Evolutionary conservation across 345 rosid genomes (phyloP), one percentile per base, ranked within the genome.

Genomic region (Brassica incana): DNA sequence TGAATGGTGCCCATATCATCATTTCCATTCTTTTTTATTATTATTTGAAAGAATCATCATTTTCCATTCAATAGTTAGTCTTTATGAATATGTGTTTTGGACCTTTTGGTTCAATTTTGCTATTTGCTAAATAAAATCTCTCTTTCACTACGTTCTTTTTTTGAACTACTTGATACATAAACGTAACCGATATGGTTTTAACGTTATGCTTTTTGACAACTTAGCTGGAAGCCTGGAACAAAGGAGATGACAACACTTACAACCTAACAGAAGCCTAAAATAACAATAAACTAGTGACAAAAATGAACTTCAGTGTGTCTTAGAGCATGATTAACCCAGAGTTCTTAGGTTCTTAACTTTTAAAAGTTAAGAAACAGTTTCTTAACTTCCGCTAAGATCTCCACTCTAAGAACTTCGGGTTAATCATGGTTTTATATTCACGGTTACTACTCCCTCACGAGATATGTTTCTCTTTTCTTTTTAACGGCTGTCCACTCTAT

Each of bases 1-100:
- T 70, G 36, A 69, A 6, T 62, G 38, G 62, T 61, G 64, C 10
- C 69, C 54, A 33, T 45, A 29, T 29, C 32, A 29, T 29, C 32
- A 29, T 29, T 29, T 29, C 32, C 32, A 29, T 29, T 29, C 32
- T 29, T 29, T 29, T 29, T 29, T 29, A 29, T 29, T 29, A 29
- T 29, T 29, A 29, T 29, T 29, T 29, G 32, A 29, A 29, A 29
- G 32, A 29, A 29, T 29, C 32, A 29, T 29, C 32, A 38, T 62
- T 8, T 62, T 12, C 0, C 12, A 3, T 69, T 69, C 16, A 18
- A 10, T 69, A 18, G 45, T 65, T 65, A 69, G 69, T 32, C 69
- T 36, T 56, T 78, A 73, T 78, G 68, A 65, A 72, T 65, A 78
- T 65, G 8, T 8, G 7, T 61, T 40, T 76, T 20, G 23, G 23